Evolutionary conservation across 2,329 filamentous ascomycete species (phyloP).

Genomic region (Stemphylium lycopersici): DNA sequence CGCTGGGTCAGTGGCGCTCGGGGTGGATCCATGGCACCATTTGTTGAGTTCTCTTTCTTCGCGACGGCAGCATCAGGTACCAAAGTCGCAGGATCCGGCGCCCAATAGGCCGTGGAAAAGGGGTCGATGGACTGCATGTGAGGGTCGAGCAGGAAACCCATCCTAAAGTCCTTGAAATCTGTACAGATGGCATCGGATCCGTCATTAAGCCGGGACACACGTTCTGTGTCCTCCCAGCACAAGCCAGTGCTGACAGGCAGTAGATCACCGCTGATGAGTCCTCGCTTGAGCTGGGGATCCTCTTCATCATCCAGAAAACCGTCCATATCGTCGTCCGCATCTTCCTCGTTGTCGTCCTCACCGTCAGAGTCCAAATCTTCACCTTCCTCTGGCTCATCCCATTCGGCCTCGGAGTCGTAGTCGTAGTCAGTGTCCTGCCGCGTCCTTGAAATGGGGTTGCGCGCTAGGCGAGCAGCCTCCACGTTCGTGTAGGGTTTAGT

Average conservation of each 20-base stretch:
- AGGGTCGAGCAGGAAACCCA: slow-evolving; percentile 71
- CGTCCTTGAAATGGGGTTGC: slow-evolving; percentile 60
- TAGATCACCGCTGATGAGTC: slow-evolving; percentile 69
- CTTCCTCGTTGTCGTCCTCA: slow-evolving; percentile 71
- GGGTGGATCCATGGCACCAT: slow-evolving; percentile 48
- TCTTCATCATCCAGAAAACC: slow-evolving; percentile 89
- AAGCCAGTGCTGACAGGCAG: slow-evolving; percentile 80
- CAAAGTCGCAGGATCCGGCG: slow-evolving; percentile 34
- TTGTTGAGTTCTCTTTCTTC: slow-evolving; percentile 22
- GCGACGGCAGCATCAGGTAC: slow-evolving; percentile 11
- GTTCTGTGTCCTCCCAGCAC: slow-evolving; percentile 73
- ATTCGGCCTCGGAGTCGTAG: slow-evolving; percentile 85
- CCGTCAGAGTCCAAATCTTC: slow-evolving; percentile 70
- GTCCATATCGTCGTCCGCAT: slow-evolving; percentile 85
- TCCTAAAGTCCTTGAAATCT: slow-evolving; percentile 66
- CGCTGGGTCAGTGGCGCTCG: slow-evolving; percentile 51
- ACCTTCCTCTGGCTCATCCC: slow-evolving; percentile 76
- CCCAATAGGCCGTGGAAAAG: slow-evolving; percentile 84
- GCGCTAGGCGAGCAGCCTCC: slow-evolving; percentile 56
- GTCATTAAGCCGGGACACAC: slow-evolving; percentile 53
- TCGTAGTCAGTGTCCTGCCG: slow-evolving; percentile 75
- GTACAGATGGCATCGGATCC: slow-evolving; percentile 54
- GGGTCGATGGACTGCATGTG: slow-evolving; percentile 74
- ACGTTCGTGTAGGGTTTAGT: slow-evolving; percentile 62
- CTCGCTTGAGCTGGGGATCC: slow-evolving; percentile 60